phyloP scores from a whole-genome alignment of 345 rosid species.

The Cochlearia excelsa region DNA sequence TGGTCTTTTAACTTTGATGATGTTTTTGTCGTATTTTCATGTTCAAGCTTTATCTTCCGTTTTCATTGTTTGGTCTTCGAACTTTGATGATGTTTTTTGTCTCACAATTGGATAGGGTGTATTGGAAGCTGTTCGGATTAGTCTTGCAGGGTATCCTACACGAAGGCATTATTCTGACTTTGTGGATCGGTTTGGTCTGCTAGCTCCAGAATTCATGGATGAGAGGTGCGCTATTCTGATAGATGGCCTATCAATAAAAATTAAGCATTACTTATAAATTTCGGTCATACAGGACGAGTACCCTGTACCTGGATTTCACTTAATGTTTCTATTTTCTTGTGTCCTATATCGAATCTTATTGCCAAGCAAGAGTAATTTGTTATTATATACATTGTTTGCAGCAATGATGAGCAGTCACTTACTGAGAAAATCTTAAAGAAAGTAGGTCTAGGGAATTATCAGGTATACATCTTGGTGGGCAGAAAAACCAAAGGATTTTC shows the following conservation, averaged over 20 bases:
- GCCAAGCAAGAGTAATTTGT: conserved; percentile 11
- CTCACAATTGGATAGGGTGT: conserved; percentile 65
- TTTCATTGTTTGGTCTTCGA: conserved; percentile 16
- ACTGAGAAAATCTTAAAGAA: conserved; percentile 69
- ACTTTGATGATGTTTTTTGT: conserved; percentile 24
- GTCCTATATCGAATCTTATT: conserved; percentile 12
- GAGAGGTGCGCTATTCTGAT: conserved; percentile 48
- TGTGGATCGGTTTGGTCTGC: conserved; percentile 89
- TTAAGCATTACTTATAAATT: conserved; percentile 6
- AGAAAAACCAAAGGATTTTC: conserved; percentile 5
- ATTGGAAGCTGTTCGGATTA: conserved; percentile 94
- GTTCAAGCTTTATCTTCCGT: neutral
- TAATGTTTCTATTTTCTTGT: conserved; percentile 16
- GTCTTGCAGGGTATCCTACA: conserved; percentile 97
- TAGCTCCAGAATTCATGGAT: conserved; percentile 69
- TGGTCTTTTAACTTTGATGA: conserved; percentile 22
- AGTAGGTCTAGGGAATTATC: conserved; percentile 78
- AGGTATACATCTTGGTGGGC: conserved; percentile 48
- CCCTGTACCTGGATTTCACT: conserved; percentile 22
- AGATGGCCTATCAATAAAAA: conserved; percentile 6
- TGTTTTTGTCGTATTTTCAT: conserved; percentile 20
- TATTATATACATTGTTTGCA: conserved; percentile 34
- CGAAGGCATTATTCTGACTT: conserved; percentile 81
- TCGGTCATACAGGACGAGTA: conserved; percentile 2
- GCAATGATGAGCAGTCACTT: conserved; percentile 73